Percentiles rank a stretch among this genome's conserved stretches.
Evolutionary conservation across 2,329 filamentous ascomycete species (phyloP).

Genomic region (Raffaelea albimanens): DNA sequence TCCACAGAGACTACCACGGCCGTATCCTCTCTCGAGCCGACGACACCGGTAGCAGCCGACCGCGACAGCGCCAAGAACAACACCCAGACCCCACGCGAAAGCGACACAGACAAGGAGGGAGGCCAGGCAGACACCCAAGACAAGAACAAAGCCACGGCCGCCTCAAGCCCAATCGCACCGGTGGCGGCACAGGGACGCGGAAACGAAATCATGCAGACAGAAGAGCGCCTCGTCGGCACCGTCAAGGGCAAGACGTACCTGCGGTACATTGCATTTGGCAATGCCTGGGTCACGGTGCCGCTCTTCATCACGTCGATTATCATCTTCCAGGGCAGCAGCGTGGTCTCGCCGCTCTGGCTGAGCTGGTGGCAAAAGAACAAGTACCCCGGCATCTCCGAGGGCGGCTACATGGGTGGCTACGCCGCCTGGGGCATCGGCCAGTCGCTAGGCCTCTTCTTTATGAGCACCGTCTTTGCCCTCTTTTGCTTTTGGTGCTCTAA

Average conservation of each 20-base stretch:
- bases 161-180: too few species aligned
- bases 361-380: slow-evolving; percentile 58
- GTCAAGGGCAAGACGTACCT: slow-evolving; percentile 53
- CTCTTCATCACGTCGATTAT: slow-evolving; percentile 41
- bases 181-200: slow-evolving; percentile 2
- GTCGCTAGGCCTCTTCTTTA: slow-evolving; percentile 48
- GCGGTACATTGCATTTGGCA: slow-evolving; percentile 54
- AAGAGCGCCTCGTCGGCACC: slow-evolving; percentile 48
- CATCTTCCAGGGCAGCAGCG: slow-evolving; percentile 51
- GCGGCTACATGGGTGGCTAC: slow-evolving; percentile 45
- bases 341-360: slow-evolving; percentile 57
- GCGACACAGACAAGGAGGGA: too few species aligned
- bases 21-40: too few species aligned
- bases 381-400: slow-evolving; percentile 26
- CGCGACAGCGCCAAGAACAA: too few species aligned
- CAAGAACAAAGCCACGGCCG: too few species aligned
- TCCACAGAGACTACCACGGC: too few species aligned
- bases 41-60: too few species aligned
- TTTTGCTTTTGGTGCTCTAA: slow-evolving; percentile 35
- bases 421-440: slow-evolving; percentile 46
- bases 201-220: slow-evolving; percentile 38
- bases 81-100: too few species aligned
- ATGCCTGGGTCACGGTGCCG: slow-evolving; percentile 43
- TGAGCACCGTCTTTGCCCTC: slow-evolving; percentile 45
- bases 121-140: too few species aligned